Base-by-base conservation (phyloP, 495 filamentous ascomycete species). In the Aspergillus bertholletiae region DNA sequence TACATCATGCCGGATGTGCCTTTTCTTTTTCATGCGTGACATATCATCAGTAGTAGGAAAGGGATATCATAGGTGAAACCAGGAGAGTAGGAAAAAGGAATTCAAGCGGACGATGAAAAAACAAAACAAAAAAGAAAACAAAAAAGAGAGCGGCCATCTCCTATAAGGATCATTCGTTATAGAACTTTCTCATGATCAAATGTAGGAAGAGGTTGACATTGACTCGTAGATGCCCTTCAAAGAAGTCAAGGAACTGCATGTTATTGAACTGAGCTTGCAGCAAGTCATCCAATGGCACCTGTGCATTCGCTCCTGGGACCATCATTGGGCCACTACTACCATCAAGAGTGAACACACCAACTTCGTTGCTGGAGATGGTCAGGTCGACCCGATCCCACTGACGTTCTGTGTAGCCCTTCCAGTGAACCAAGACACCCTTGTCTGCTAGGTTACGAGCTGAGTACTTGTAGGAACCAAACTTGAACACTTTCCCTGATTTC, bases 401-500 rank as follows among this genome's bases (percentile, higher is more conserved):
- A 50, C 88, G 84, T 59, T 96, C 90, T 9, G 79, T 74, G 58
- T 91, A 92, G 20, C 92, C 93, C 51, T 86, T 78, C 88, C 94
- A 95, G 21, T 84, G 78, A 40, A 99, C 87, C 7, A 99, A 77
- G 3, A 99, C 93, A 43, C 94, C 95, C 69, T 95, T 94, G 64
- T 97, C 94, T 3, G 87, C 87, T 26, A 99, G 81, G 32, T 87
- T 88, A 45, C 90, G 85, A 1, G 92, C 94, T 30, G 85, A 89
- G 73, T 97, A 97, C 72, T 97, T 97, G 83, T 88, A 99, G 9
- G 88, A 93, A 44, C 94, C 94, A 66, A 97, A 97, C 65, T 96
- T 96, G 66, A 96, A 95, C 41, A 95, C 88, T 46, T 93, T 89
- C 35, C 94, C 94, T 5, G 86, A 83, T 51, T 89, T 86, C 64